Percentiles rank a stretch among this genome's conserved stretches.
phyloP scores from a whole-genome alignment of 2,329 filamentous ascomycete genomes.

The Clarireedia hainanense region DNA sequence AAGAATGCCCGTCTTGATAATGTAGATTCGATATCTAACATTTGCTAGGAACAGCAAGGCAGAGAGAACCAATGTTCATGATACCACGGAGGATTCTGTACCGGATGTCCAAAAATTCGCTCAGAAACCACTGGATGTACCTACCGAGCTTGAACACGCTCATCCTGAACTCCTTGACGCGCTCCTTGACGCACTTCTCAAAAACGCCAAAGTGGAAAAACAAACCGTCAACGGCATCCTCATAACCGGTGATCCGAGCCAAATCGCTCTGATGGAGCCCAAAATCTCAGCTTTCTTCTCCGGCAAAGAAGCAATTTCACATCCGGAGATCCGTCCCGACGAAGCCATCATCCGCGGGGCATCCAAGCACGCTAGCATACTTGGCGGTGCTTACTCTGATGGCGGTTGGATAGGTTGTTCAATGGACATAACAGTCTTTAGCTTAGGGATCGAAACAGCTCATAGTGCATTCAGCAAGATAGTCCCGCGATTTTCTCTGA shows the following conservation, averaged over 20 bases:
- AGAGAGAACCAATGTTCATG: not conserved
- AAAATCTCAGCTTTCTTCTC: conserved; percentile 5
- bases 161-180: not conserved
- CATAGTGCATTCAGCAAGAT: conserved; percentile 5
- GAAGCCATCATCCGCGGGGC: conserved; percentile 2
- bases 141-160: not conserved
- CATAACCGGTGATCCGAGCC: conserved; percentile 5
- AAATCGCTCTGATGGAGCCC: conserved; percentile 8
- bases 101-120: not conserved
- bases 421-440: not conserved
- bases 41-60: not conserved
- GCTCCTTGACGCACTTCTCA: conserved; percentile 7
- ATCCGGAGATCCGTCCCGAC: not conserved
- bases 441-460: conserved; percentile 6
- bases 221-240: conserved; percentile 11
- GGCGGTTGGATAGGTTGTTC: not conserved
- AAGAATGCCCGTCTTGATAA: not conserved
- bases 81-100: not conserved
- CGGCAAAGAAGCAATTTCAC: not conserved
- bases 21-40: not conserved
- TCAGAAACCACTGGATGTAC: not conserved
- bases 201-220: conserved; percentile 5
- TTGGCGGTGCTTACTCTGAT: not conserved
- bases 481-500: conserved; percentile 5
- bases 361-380: not conserved